These are phyloP conservation scores for Lactarius sp. DNA, from an alignment of 768 basidiomycete genomes.

Conservation along the genomic window DNA sequence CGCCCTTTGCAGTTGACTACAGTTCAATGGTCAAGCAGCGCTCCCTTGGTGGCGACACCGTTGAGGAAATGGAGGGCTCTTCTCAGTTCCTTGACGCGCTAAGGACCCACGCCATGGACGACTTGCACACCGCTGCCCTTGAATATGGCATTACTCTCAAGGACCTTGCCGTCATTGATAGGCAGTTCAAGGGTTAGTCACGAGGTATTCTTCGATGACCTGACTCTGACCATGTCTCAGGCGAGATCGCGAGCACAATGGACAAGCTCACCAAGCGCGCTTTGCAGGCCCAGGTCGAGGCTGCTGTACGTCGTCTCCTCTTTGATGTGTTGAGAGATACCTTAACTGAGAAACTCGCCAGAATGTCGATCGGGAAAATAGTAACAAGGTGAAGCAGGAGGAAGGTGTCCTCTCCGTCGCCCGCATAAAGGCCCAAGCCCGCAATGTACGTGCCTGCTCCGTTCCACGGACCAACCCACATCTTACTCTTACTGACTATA, in stretches of 20 bases:
- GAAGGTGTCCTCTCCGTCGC: conserved; percentile 69
- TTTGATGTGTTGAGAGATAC: not conserved
- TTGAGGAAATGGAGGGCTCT: conserved; percentile 66
- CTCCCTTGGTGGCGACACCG: conserved; percentile 69
- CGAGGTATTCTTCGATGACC: not conserved
- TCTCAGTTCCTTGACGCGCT: conserved; percentile 80
- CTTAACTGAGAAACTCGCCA: conserved; percentile 28
- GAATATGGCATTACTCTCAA: conserved; percentile 82
- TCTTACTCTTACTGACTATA: not conserved
- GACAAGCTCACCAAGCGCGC: conserved; percentile 81
- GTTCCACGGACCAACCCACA: not conserved
- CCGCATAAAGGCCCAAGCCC: too few relatives aligned
- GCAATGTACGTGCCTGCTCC: conserved; percentile 39
- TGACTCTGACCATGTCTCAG: conserved; percentile 12
- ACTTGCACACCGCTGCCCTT: conserved; percentile 72
- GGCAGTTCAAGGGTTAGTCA: conserved; percentile 69
- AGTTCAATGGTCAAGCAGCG: too few relatives aligned
- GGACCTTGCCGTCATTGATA: conserved; percentile 82
- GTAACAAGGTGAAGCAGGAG: conserved; percentile 83
- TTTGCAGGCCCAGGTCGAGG: conserved; percentile 83
- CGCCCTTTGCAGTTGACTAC: too few relatives aligned
- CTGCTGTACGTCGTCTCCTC: conserved; percentile 52
- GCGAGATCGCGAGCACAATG: conserved; percentile 81
- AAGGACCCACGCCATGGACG: conserved; percentile 80
- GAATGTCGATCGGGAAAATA: conserved; percentile 85